phyloP scores from a whole-genome alignment of 2,329 filamentous ascomycete species.

The Fusarium foetens region DNA sequence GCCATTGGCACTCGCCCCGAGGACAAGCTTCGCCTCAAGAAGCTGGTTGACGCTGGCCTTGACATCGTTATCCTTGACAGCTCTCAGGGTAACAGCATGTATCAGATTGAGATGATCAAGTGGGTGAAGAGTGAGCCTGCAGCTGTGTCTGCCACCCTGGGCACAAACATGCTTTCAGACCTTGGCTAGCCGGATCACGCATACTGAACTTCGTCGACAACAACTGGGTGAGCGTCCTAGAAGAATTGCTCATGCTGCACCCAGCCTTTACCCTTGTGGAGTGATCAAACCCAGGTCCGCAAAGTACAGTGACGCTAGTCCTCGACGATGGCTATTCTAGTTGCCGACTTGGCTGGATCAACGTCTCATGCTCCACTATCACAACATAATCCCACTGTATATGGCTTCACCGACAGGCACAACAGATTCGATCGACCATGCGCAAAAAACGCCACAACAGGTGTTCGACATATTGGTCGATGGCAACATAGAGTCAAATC shows the following conservation, averaged over 20 bases:
- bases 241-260: no score
- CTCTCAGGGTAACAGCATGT: conserved; percentile 98
- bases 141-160: not conserved
- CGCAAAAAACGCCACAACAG: not conserved
- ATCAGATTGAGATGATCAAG: conserved; percentile 98
- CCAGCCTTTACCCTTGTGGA: no score
- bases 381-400: no score
- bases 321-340: no score
- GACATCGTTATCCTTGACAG: conserved; percentile 96
- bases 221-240: no score
- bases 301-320: no score
- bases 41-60: conserved; percentile 92
- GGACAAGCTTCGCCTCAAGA: conserved; percentile 86
- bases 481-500: not conserved
- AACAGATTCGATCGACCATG: not conserved
- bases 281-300: no score
- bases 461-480: not conserved
- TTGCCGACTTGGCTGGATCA: no score
- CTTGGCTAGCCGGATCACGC: not conserved
- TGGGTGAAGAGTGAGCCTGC: conserved; percentile 82
- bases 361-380: no score
- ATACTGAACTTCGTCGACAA: no score
- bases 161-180: not conserved
- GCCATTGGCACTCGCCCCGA: conserved; percentile 95
- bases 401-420: not conserved